Evolutionary conservation across 345 rosid species (phyloP).

Genomic region (Camelina hispida): DNA sequence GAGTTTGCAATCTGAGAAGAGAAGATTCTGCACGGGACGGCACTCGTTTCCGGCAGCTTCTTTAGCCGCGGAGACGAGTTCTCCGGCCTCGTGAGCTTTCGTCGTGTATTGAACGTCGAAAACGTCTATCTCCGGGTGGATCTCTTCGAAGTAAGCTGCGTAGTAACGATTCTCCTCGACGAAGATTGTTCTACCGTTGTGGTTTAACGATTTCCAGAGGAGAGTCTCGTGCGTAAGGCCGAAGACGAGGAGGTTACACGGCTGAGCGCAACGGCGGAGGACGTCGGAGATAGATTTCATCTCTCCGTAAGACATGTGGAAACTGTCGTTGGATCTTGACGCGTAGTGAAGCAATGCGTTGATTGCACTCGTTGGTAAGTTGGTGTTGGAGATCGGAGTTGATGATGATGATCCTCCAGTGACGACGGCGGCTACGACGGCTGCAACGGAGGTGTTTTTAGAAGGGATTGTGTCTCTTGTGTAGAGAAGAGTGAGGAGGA

Average conservation of each 20-base stretch:
- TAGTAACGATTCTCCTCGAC: constrained; percentile 92
- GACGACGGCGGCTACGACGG: constrained; percentile 21
- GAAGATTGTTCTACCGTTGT: constrained; percentile 82
- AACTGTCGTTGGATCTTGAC: constrained; percentile 73
- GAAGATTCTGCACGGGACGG: constrained; percentile 84
- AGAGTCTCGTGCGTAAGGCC: constrained; percentile 93
- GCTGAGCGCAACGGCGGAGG: constrained; percentile 77
- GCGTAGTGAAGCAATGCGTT: constrained; percentile 89
- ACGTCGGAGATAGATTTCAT: constrained; percentile 81
- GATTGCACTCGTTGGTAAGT: constrained; percentile 64
- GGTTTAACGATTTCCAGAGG: constrained; percentile 89
- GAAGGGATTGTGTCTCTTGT: constrained; percentile 60
- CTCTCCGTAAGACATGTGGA: constrained; percentile 76
- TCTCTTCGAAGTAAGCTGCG: constrained; percentile 85
- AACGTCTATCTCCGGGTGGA: constrained; percentile 89
- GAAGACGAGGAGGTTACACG: constrained; percentile 88
- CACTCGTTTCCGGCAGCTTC: constrained; percentile 74
- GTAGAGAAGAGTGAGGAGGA: constrained; percentile 74
- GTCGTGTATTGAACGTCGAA: constrained; percentile 96
- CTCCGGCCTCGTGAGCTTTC: constrained; percentile 60
- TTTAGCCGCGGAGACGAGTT: constrained; percentile 59
- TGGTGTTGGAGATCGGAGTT: constrained; percentile 54
- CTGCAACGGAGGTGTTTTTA: constrained; percentile 37
- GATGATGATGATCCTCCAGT: constrained; percentile 46
- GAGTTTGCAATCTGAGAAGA: constrained; percentile 85